Evolutionary conservation across 352 stramenopile genomes (phyloP), one percentile per base, ranked within the genome.

Genomic region (Saprolegnia diclina): DNA sequence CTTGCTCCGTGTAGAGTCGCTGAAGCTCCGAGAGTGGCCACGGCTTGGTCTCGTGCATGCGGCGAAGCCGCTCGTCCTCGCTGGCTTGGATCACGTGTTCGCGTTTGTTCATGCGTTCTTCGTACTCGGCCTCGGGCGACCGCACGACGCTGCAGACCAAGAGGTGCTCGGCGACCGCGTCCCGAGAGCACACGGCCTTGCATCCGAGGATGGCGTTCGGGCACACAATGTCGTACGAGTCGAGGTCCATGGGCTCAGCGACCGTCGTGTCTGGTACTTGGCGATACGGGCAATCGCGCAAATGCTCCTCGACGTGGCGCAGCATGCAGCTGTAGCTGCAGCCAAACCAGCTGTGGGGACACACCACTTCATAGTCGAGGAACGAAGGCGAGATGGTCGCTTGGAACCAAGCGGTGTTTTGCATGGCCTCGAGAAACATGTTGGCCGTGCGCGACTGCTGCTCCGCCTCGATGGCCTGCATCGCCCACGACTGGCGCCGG

Each of bases 401-500:
- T 72, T 94, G 86, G 67, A 94, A 94, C 86, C 86, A 94, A 75
- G 90, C 83, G 18, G 86, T 94, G 74, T 94, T 92, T 72, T 91
- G 90, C 83, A 92, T 94, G 68, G 90, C 90, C 70, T 92, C 86
- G 54, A 94, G 67, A 66, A 94, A 94, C 79, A 91, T 83, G 65
- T 91, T 81, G 40, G 82, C 71, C 79, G 89, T 89, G 76, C 90
- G 89, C 18, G 79, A 80, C 46, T 89, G 77, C 65, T 94, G 83
- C 64, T 94, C 86, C 53, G 86, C 83, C 76, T 94, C 86, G 53
- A 94, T 94, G 0, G 80, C 84, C 6, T 74, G 78, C 61, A 91
- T 88, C 16, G 86, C 86, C 86, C 86, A 94, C 59, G 79, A 74
- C 57, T 85, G 72, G 6, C 86, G 77, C 0, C 81, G 76, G 57